Percentiles rank a stretch among this genome's conserved stretches.
phyloP scores from a whole-genome alignment of 371 early-diverging fungal species.

The Mucor circinelloides region DNA sequence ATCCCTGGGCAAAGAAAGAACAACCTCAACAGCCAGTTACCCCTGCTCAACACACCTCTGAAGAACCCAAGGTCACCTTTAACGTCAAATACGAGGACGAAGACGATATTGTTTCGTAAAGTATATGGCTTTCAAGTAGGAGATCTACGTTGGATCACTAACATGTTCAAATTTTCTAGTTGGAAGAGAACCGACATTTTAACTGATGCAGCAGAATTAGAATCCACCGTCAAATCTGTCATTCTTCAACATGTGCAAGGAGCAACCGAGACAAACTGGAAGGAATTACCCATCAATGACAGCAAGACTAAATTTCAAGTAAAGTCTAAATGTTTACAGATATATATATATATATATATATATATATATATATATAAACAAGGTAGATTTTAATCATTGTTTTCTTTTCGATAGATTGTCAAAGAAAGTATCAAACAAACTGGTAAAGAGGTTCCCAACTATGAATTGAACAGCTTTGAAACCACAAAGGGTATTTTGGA shows the following conservation, averaged over 20 bases:
- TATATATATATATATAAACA: neutral
- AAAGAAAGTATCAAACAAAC: slow-evolving; percentile 46
- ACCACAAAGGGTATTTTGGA: slow-evolving; percentile 37
- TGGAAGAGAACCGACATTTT: slow-evolving; percentile 36
- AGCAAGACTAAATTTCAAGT: slow-evolving; percentile 41
- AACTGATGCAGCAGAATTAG: slow-evolving; percentile 30
- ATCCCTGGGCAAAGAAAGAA: slow-evolving; percentile 51
- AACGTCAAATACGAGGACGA: slow-evolving; percentile 38
- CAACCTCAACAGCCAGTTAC: slow-evolving; percentile 16
- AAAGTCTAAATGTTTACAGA: neutral
- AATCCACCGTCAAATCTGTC: slow-evolving; percentile 30
- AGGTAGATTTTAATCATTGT: neutral
- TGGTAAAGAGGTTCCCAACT: slow-evolving; percentile 46
- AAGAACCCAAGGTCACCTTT: slow-evolving; percentile 25
- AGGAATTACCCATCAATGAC: slow-evolving; percentile 21
- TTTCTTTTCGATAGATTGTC: slow-evolving; percentile 23
- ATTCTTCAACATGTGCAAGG: slow-evolving; percentile 33
- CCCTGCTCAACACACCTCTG: slow-evolving; percentile 25
- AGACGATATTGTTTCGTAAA: slow-evolving; percentile 31
- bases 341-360: no score
- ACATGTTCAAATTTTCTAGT: slow-evolving; percentile 12
- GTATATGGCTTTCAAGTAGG: neutral
- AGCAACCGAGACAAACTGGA: slow-evolving; percentile 35
- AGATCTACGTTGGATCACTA: neutral
- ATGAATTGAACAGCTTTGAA: slow-evolving; percentile 34